phyloP scores from a whole-genome alignment of 768 basidiomycete genomes.

The Tulasnella calospora region DNA sequence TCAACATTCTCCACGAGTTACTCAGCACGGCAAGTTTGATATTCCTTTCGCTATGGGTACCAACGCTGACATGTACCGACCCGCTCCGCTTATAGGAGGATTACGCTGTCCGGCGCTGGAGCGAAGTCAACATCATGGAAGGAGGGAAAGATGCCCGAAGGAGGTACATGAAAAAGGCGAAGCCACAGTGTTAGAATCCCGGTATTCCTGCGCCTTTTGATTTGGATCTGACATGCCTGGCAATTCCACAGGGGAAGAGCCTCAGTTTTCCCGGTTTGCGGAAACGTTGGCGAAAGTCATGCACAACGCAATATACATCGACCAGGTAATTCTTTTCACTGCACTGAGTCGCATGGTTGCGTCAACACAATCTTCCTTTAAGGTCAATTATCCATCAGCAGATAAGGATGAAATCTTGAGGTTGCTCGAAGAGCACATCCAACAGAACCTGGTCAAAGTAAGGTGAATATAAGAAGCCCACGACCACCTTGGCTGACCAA shows the following conservation, averaged over 20 bases:
- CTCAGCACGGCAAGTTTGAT: constrained; percentile 58
- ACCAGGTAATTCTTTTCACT: constrained; percentile 51
- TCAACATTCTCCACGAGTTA: constrained; percentile 67
- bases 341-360: background rate
- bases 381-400: constrained; percentile 54
- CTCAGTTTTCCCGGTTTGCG: constrained; percentile 69
- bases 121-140: constrained; percentile 40
- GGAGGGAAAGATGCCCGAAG: constrained; percentile 53
- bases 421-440: constrained; percentile 84
- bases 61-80: background rate
- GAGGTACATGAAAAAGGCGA: constrained; percentile 54
- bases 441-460: constrained; percentile 87
- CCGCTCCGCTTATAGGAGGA: constrained; percentile 46
- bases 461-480: background rate
- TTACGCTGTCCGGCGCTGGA: constrained; percentile 65
- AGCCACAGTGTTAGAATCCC: constrained; percentile 54
- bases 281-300: constrained; percentile 58
- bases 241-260: constrained; percentile 57
- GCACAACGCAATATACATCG: constrained; percentile 76
- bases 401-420: constrained; percentile 58
- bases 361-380: background rate
- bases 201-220: background rate
- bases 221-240: background rate
- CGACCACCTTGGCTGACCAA: background rate
- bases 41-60: background rate